Evolutionary conservation across 225 moss, liverwort and hornwort species (phyloP), one percentile per base, ranked within the genome.

Genomic region (Antitrichia curtipendula): DNA sequence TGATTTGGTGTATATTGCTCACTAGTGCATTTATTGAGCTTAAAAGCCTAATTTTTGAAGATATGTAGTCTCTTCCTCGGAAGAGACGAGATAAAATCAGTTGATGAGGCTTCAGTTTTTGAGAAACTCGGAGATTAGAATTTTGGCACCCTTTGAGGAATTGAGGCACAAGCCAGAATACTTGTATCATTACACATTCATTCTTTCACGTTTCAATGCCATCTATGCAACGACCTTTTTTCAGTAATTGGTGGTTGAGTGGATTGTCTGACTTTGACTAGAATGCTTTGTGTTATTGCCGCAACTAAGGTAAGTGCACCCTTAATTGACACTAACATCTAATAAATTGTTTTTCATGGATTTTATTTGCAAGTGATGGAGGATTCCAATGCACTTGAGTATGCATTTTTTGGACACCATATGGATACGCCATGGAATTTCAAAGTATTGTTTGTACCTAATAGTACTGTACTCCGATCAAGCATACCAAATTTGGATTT

Each of bases 161-260:
- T 57, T 27, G 78, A 87, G 80, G 76, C 56, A n/a, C 27, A 14
- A 68, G 81, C 74, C 56, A 53, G 16, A 40, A 23, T 21, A 76
- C 74, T 87, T 92, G 88, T 90, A 87, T 61, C 84, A 84, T 87
- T 90, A 88, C 59, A 84, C 60, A 74, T 86, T 75, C 73, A 88
- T 86, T 86, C 75, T 75, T 80, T 87, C 75, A 70, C 28, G 25
- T 89, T 80, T 45, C 45, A 80, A 86, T 75, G 65, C 83, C 83
- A 36, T 80, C 38, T 19, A 74, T 83, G 29, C 27, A 60, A 41
- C 12, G 20, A 32, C 54, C 61, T 21, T 50, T n/a, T n/a, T 40
- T 38, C 38, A 34, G 22, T 40, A 16, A 16, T 76, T 72, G 31
- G 28, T 18, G 17, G 57, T 47, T 49, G 23, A 24, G 23, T 76